Evolutionary conservation across 768 basidiomycete species (phyloP).

Genomic region (Tubosaeta brunneosetosa): DNA sequence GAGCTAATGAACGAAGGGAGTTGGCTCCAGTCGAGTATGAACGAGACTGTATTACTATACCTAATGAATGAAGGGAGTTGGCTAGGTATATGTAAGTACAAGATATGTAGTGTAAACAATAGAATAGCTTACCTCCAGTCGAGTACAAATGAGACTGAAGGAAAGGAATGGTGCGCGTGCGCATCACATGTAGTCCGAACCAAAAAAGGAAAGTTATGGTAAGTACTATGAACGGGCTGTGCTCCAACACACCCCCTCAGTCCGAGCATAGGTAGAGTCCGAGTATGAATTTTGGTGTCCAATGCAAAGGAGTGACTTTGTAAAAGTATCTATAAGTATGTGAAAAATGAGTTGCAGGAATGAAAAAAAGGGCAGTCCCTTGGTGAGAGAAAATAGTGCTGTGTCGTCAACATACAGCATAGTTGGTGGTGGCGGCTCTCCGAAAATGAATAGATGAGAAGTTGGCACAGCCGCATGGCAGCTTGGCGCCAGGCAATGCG

Average conservation of each 20-base stretch:
- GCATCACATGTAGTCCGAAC: no score
- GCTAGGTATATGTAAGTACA: no score
- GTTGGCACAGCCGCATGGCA: slow-evolving; percentile 17
- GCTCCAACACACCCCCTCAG: slow-evolving; percentile 2
- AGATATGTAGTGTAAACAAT: no score
- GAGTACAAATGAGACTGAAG: no score
- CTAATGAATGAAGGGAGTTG: no score
- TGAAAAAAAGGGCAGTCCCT: slow-evolving; percentile 36
- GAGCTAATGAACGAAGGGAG: no score
- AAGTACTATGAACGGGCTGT: no score
- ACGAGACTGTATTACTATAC: no score
- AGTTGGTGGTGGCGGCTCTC: not conserved
- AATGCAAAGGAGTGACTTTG: slow-evolving; percentile 29
- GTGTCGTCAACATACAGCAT: slow-evolving; percentile 29
- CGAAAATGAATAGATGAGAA: not conserved
- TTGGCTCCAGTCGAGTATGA: no score
- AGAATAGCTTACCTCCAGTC: no score
- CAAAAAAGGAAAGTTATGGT: no score
- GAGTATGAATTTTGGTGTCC: not conserved
- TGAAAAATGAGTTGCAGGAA: slow-evolving; percentile 29
- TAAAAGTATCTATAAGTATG: slow-evolving; percentile 39
- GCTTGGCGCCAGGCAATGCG: slow-evolving; percentile 7
- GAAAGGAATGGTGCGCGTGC: no score
- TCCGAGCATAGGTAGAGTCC: not conserved
- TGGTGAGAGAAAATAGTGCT: slow-evolving; percentile 31